Evolutionary conservation across 495 filamentous ascomycete species (phyloP).

Genomic region (Podospora conica): DNA sequence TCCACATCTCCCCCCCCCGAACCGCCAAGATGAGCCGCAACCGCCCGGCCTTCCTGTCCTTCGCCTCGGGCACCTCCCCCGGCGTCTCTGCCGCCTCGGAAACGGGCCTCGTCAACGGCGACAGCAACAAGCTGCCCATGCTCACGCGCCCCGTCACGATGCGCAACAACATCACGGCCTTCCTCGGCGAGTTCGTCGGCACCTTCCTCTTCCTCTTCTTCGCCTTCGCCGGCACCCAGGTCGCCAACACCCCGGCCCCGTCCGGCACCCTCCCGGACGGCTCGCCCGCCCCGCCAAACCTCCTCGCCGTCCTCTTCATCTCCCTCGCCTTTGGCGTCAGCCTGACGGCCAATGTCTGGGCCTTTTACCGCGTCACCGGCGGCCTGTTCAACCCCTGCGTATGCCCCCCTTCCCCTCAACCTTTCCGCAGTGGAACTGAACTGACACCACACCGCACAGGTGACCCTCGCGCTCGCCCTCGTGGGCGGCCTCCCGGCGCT

Average conservation of each 20-base stretch:
- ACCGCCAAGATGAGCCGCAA: neutral
- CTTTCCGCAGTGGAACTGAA: neutral
- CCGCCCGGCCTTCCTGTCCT: slow-evolving; percentile 12
- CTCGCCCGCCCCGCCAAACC: slow-evolving; percentile 20
- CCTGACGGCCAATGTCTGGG: slow-evolving; percentile 75
- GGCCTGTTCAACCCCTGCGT: slow-evolving; percentile 72
- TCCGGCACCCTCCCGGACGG: slow-evolving; percentile 14
- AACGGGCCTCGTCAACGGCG: neutral
- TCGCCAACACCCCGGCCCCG: slow-evolving; percentile 48
- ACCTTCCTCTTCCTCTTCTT: slow-evolving; percentile 83
- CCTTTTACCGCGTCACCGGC: slow-evolving; percentile 75
- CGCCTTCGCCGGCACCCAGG: slow-evolving; percentile 71
- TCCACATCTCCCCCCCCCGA: neutral
- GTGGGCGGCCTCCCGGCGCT: slow-evolving; percentile 49
- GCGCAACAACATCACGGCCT: slow-evolving; percentile 51
- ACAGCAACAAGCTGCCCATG: slow-evolving; percentile 19
- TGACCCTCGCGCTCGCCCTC: slow-evolving; percentile 52
- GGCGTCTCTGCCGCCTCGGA: neutral
- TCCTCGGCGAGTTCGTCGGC: slow-evolving; percentile 66
- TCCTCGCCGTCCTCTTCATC: slow-evolving; percentile 58
- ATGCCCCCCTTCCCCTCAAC: slow-evolving; percentile 25
- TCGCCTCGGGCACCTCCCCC: slow-evolving; percentile 1
- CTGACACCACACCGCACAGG: slow-evolving; percentile 8
- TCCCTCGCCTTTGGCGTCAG: slow-evolving; percentile 67
- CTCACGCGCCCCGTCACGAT: slow-evolving; percentile 12